These are phyloP conservation scores for Ustilago trichophora DNA, from an alignment of 1,284 basidiomycete genomes.

Conservation along the genomic window DNA sequence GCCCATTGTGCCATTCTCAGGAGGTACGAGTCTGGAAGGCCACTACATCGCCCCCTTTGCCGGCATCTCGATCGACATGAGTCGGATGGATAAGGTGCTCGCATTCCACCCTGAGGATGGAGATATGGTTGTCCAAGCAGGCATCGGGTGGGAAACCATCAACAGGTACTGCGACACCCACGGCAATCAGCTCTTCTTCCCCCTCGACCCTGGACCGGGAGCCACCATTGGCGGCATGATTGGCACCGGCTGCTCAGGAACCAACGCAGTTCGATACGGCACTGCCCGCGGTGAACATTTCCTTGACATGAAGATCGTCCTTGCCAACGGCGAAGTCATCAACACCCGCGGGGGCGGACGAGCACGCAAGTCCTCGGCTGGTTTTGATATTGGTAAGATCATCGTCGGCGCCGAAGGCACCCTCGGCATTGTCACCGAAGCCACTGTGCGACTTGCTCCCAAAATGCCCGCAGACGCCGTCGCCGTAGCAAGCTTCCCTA, in stretches of 20 bases:
- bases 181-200: slow-evolving; percentile 85
- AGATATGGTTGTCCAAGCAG: slow-evolving; percentile 70
- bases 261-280: slow-evolving; percentile 87
- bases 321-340: slow-evolving; percentile 89
- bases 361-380: slow-evolving; percentile 86
- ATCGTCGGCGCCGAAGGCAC: slow-evolving; percentile 96
- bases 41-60: slow-evolving; percentile 53
- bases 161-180: slow-evolving; percentile 78
- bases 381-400: slow-evolving; percentile 87
- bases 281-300: slow-evolving; percentile 74
- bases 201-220: slow-evolving; percentile 72
- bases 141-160: slow-evolving; percentile 83
- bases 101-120: slow-evolving; percentile 52
- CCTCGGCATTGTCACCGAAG: slow-evolving; percentile 89
- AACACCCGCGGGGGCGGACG: slow-evolving; percentile 76
- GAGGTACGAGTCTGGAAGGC: slow-evolving; percentile 71
- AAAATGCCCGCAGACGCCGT: slow-evolving; percentile 75
- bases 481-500: slow-evolving; percentile 70
- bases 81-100: slow-evolving; percentile 80
- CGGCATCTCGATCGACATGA: slow-evolving; percentile 80
- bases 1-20: slow-evolving; percentile 77
- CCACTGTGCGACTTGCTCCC: slow-evolving; percentile 82
- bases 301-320: slow-evolving; percentile 70
- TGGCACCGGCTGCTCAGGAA: slow-evolving; percentile 72
- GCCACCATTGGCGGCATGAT: slow-evolving; percentile 94